These are phyloP conservation scores for Solanum chaucha DNA, from an alignment of 257 asterid genomes.

Conservation along the genomic window DNA sequence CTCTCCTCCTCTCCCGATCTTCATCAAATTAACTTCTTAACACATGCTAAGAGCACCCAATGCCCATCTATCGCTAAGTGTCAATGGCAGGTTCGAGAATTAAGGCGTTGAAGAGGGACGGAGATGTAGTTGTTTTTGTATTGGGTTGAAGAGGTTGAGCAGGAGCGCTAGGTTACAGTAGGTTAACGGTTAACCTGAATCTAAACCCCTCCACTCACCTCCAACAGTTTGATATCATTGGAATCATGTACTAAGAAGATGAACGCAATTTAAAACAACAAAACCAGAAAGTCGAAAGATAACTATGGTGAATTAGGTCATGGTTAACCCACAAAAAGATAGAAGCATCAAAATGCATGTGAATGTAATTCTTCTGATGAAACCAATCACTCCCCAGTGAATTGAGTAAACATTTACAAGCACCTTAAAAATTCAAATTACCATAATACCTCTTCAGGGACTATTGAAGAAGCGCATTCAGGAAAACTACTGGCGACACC, in stretches of 20 bases:
- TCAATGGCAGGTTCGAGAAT: not conserved
- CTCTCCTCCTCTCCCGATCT: not conserved
- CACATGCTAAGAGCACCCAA: not conserved
- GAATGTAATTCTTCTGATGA: not conserved
- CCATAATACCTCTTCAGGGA: slow-evolving; percentile 81
- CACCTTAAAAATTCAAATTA: not conserved
- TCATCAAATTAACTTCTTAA: not conserved
- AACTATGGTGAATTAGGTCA: not conserved
- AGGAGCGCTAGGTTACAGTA: not conserved
- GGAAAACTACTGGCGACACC: slow-evolving; percentile 99
- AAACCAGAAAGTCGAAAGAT: not conserved
- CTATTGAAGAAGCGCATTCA: slow-evolving; percentile 87
- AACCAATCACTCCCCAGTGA: not conserved
- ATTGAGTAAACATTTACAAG: not conserved
- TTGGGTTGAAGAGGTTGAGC: not conserved
- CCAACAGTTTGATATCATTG: not conserved
- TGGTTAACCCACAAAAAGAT: not conserved
- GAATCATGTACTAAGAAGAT: not conserved
- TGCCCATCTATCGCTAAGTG: not conserved
- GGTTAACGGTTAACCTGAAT: not conserved
- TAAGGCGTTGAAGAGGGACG: not conserved
- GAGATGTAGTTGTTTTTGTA: not conserved
- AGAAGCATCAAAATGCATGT: not conserved
- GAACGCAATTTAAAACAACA: not conserved
- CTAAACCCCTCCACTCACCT: not conserved